These are phyloP conservation scores for Pseudozyma hubeiensis DNA, from an alignment of 1,284 basidiomycete species.

Conservation along the genomic window DNA sequence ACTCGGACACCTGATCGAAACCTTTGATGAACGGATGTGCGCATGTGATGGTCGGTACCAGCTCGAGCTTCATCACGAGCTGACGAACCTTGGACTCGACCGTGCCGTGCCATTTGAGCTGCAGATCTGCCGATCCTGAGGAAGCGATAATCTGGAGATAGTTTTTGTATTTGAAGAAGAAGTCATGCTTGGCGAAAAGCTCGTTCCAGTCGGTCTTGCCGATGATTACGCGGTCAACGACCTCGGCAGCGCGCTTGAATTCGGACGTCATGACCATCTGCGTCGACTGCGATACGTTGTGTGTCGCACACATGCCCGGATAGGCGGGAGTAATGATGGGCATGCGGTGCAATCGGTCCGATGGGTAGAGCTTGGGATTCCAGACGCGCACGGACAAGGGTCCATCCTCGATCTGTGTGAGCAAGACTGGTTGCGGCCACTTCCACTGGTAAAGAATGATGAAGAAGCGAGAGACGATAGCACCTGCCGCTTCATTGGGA, in stretches of 20 bases:
- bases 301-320: conserved; percentile 99
- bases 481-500: conserved; percentile 91
- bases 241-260: conserved; percentile 91
- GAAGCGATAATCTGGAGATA: conserved; percentile 98
- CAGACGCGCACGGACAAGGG: conserved; percentile 93
- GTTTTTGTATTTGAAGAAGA: conserved; percentile 96
- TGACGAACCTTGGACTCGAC: conserved; percentile 97
- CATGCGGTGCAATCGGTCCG: conserved; percentile 94
- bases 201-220: conserved; percentile 81
- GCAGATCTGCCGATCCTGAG: conserved; percentile 79
- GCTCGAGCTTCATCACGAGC: conserved; percentile 96
- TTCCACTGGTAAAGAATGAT: conserved; percentile 97
- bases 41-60: conserved; percentile 87
- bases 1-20: conserved; percentile 87
- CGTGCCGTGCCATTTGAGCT: conserved; percentile 96
- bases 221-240: conserved; percentile 90
- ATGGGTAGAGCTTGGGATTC: conserved; percentile 97
- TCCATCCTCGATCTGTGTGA: conserved; percentile 92
- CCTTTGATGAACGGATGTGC: conserved; percentile 97
- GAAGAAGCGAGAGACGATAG: conserved; percentile 96
- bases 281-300: conserved; percentile 95
- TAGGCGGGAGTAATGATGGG: conserved; percentile 99
- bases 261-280: conserved; percentile 97
- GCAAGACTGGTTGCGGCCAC: conserved; percentile 96
- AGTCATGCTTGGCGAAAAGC: conserved; percentile 92